Conservation (phyloP, 2,329 filamentous ascomycete genomes). For the Claviceps monticola region DNA sequence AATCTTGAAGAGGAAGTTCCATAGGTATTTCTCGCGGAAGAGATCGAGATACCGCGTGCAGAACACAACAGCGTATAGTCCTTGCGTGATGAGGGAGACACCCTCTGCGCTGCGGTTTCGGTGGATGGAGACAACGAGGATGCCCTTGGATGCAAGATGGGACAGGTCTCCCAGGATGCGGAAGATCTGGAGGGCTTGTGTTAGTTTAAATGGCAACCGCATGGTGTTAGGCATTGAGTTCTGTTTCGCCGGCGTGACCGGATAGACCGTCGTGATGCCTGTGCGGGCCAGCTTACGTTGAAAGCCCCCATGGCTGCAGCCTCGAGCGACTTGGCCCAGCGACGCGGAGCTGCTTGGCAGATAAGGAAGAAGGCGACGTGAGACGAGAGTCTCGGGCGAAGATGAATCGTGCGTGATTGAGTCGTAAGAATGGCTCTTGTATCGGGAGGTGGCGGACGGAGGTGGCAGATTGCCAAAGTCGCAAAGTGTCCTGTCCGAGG, state of each 20-base stretch:
- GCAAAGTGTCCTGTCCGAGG: background rate
- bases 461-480: background rate
- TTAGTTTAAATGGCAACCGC: background rate
- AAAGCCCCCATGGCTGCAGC: slow-evolving; percentile 24
- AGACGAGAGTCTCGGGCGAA: background rate
- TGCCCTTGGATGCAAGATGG: slow-evolving; percentile 75
- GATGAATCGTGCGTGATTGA: background rate
- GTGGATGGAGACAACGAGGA: slow-evolving; percentile 84
- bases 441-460: background rate
- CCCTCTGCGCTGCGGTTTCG: slow-evolving; percentile 79
- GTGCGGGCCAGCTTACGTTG: slow-evolving; percentile 19
- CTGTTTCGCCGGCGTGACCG: too few species aligned
- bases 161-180: slow-evolving; percentile 72
- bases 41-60: slow-evolving; percentile 76
- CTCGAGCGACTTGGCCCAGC: slow-evolving; percentile 5
- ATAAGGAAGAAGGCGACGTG: background rate
- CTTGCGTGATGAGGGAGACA: slow-evolving; percentile 82
- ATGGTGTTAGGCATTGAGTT: too few species aligned
- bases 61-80: slow-evolving; percentile 78
- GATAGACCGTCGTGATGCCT: too few species aligned
- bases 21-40: slow-evolving; percentile 42
- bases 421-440: background rate
- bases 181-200: slow-evolving; percentile 36
- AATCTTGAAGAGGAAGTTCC: slow-evolving; percentile 76
- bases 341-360: background rate